Conservation (phyloP, 768 basidiomycete genomes). For the Boletus rubescentipes region DNA sequence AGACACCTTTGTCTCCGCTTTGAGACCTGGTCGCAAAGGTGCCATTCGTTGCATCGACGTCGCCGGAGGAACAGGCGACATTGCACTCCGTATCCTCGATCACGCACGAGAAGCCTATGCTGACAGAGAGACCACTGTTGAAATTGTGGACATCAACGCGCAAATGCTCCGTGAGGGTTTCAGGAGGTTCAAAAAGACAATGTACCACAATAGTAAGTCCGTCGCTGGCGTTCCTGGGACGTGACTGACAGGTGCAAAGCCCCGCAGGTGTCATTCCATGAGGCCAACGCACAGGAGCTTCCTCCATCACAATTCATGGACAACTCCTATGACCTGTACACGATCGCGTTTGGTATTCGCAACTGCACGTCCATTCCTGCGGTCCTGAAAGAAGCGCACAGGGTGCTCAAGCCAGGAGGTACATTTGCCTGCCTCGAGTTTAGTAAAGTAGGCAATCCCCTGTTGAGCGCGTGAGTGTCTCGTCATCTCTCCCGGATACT, state of each 20-base stretch:
- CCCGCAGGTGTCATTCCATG: conserved; percentile 88
- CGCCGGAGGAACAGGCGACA: conserved; percentile 97
- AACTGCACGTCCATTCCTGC: conserved; percentile 93
- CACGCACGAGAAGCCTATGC: conserved; percentile 84
- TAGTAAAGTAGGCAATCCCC: conserved; percentile 85
- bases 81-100: conserved; percentile 92
- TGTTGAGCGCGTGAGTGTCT: conserved; percentile 74
- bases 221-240: not conserved
- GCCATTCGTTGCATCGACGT: conserved; percentile 87
- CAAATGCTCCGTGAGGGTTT: conserved; percentile 95
- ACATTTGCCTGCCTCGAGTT: conserved; percentile 96
- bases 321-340: conserved; percentile 92
- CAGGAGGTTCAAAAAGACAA: conserved; percentile 90
- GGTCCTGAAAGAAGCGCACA: conserved; percentile 84
- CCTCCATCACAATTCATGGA: conserved; percentile 65
- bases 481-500: not conserved
- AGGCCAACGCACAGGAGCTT: conserved; percentile 89
- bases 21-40: conserved; percentile 76
- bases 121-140: conserved; percentile 86
- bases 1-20: conserved; percentile 74
- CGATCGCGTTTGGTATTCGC: conserved; percentile 97
- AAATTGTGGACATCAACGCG: conserved; percentile 90
- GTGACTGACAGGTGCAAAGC: conserved; percentile 45
- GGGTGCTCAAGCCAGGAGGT: conserved; percentile 95
- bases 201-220: conserved; percentile 92